Evolutionary conservation across 176 grass and related monocot species (phyloP).

Genomic region (Elaeis guineensis): DNA sequence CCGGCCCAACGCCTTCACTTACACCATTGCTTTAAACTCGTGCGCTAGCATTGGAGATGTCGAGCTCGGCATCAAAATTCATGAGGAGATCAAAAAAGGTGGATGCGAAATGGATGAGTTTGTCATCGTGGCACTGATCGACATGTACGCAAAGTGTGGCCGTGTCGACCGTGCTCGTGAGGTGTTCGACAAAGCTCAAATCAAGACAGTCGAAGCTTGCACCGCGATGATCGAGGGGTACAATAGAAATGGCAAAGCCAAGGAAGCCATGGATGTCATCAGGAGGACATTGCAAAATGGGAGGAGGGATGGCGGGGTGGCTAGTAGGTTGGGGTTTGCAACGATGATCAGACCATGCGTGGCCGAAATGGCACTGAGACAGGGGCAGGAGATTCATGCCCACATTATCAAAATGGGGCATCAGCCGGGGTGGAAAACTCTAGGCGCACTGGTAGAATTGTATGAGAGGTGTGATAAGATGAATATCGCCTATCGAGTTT

Average conservation of each 20-base stretch:
- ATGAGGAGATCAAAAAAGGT: constrained; percentile 3
- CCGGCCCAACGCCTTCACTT: constrained; percentile 22
- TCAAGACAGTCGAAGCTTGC: constrained; percentile 5
- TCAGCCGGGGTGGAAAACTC: constrained; percentile 10
- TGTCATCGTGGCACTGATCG: constrained; percentile 12
- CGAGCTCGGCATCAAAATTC: constrained; percentile 10
- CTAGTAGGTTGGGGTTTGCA: constrained; percentile 7
- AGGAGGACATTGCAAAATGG: constrained; percentile 1
- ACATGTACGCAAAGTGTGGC: constrained; percentile 21
- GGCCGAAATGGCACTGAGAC: constrained; percentile 9
- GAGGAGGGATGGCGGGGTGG: not conserved
- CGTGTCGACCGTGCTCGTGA: not conserved
- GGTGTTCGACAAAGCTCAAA: constrained; percentile 5
- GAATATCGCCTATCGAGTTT: constrained; percentile 6
- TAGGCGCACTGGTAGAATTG: constrained; percentile 5
- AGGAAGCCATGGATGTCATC: constrained; percentile 13
- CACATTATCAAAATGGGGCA: constrained; percentile 12
- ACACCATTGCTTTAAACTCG: constrained; percentile 10
- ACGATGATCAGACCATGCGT: constrained; percentile 14
- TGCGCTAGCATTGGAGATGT: constrained; percentile 9
- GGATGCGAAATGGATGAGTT: constrained; percentile 12
- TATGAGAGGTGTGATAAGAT: constrained; percentile 19
- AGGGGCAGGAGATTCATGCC: constrained; percentile 20
- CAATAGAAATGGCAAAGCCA: constrained; percentile 1
- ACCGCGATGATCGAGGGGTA: constrained; percentile 24